These are phyloP conservation scores for Hortaea werneckii DNA, from an alignment of 2,329 filamentous ascomycete genomes.

Conservation along the genomic window DNA sequence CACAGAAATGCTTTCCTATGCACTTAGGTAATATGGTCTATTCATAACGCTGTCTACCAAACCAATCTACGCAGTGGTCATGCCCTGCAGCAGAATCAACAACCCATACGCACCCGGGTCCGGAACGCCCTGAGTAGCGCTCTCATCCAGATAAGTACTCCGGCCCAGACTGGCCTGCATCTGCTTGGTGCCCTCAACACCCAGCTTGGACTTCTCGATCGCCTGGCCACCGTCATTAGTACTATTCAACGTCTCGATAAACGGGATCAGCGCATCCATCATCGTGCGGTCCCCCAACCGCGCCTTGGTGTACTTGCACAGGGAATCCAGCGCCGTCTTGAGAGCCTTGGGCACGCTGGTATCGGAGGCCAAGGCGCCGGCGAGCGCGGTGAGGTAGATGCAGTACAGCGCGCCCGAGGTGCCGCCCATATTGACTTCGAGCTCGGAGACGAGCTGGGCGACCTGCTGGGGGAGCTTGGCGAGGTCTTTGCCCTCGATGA, in stretches of 20 bases:
- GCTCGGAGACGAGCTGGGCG: constrained; percentile 20
- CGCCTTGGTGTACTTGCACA: constrained; percentile 26
- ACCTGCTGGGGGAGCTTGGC: constrained; percentile 16
- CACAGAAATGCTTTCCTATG: too few species aligned
- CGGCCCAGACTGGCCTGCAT: constrained; percentile 26
- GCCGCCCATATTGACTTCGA: constrained; percentile 28
- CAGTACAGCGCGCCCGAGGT: constrained; percentile 27
- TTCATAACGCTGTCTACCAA: too few species aligned
- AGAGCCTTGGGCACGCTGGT: constrained; percentile 15
- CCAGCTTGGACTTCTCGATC: constrained; percentile 16
- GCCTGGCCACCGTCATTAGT: constrained; percentile 15
- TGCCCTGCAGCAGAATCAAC: constrained; percentile 25
- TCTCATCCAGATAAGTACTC: constrained; percentile 27
- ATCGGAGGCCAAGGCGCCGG: constrained; percentile 16
- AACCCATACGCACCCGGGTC: constrained; percentile 29
- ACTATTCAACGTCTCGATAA: constrained; percentile 17
- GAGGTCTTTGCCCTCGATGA: constrained; percentile 23
- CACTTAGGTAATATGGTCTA: too few species aligned
- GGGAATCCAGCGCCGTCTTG: constrained; percentile 17
- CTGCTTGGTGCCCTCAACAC: constrained; percentile 26
- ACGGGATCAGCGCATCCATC: constrained; percentile 29
- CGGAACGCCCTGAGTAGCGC: constrained; percentile 25
- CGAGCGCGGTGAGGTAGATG: constrained; percentile 26
- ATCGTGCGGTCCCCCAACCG: constrained; percentile 26
- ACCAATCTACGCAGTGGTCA: constrained; percentile 8